A percentile compares a stretch with the other conserved stretches of the same genome.
Evolutionary conservation across 257 asterid species (phyloP).

Genomic region (Capsicum baccatum): DNA sequence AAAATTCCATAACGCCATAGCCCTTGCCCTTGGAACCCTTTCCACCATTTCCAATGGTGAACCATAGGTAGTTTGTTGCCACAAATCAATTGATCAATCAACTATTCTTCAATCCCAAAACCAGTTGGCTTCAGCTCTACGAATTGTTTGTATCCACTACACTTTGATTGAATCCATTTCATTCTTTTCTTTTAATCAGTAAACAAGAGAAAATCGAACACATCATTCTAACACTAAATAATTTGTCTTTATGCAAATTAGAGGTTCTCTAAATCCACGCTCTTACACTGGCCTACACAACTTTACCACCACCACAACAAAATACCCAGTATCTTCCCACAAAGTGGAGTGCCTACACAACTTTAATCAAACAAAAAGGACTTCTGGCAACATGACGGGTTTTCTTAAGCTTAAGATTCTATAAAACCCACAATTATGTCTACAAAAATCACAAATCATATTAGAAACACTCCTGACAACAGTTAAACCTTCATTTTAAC

Average conservation of each 20-base stretch:
- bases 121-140: not conserved
- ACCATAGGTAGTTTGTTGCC: not conserved
- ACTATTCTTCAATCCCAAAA: not conserved
- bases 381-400: not conserved
- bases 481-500: not conserved
- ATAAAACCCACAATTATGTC: not conserved
- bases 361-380: slow-evolving; percentile 13
- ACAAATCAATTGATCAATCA: not conserved
- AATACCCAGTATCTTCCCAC: no score
- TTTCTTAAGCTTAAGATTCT: not conserved
- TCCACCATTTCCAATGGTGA: not conserved
- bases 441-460: not conserved
- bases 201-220: not conserved
- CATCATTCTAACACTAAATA: not conserved
- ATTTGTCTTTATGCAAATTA: not conserved
- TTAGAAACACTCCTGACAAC: not conserved
- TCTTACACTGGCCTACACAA: not conserved
- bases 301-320: not conserved
- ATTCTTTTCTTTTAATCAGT: not conserved
- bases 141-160: not conserved
- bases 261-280: not conserved
- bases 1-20: not conserved
- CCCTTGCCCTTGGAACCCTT: slow-evolving; percentile 4
- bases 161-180: not conserved
- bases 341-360: not conserved